These are phyloP conservation scores for Allodekkera sacchari DNA, from an alignment of 805 yeast genomes.

Conservation along the genomic window DNA sequence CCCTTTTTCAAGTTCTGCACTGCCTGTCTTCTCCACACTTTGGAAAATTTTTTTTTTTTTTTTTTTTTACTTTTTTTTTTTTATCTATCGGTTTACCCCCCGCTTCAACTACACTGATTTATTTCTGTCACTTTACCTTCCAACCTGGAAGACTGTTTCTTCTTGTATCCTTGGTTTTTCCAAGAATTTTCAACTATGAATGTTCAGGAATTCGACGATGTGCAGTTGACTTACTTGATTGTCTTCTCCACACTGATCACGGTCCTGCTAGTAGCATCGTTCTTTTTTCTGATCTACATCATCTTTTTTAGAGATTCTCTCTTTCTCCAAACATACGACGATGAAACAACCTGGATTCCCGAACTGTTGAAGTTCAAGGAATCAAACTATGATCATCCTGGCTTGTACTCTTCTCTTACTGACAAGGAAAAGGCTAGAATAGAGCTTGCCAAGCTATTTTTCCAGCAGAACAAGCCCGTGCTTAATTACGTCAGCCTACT, in stretches of 20 bases:
- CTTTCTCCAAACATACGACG: constrained; percentile 6
- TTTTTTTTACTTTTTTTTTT: neutral
- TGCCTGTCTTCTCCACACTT: neutral
- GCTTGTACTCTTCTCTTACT: constrained; percentile 1
- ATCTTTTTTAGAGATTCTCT: constrained; percentile 17
- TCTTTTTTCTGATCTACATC: constrained; percentile 18
- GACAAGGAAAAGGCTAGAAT: constrained; percentile 18
- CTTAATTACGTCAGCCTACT: constrained; percentile 16
- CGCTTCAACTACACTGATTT: no score
- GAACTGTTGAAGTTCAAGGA: constrained; percentile 15
- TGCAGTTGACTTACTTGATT: constrained; percentile 16
- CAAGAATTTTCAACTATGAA: no score
- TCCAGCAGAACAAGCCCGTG: constrained; percentile 16
- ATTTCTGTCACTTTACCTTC: no score
- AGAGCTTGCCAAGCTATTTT: constrained; percentile 17
- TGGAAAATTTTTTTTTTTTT: constrained; percentile 1
- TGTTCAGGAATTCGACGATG: constrained; percentile 11
- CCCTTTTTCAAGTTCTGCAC: neutral
- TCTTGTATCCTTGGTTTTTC: no score
- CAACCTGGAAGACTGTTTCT: no score
- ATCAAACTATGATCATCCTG: constrained; percentile 6
- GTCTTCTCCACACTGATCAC: constrained; percentile 20
- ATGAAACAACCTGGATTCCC: constrained; percentile 16
- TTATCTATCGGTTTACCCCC: neutral
- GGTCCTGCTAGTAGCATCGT: constrained; percentile 15